A percentile compares a stretch with the other conserved stretches of the same genome.
These are phyloP conservation scores for Nigrospora oryzae DNA, from an alignment of 2,329 filamentous ascomycete genomes.

Conservation along the genomic window DNA sequence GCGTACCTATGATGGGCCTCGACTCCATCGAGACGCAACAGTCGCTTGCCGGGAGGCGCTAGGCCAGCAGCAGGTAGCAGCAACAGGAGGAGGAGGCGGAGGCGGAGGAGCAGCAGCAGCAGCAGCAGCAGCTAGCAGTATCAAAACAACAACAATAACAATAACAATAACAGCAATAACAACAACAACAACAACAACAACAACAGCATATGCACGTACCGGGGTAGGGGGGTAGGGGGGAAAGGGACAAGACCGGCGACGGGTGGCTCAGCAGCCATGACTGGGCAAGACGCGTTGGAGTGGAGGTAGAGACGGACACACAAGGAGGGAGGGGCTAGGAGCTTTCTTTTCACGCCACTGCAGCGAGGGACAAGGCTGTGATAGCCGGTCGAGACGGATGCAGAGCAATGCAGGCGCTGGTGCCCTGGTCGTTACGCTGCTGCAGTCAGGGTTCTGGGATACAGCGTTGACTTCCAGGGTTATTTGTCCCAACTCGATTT, in stretches of 20 bases:
- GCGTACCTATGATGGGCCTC: too few species aligned
- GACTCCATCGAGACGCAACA: too few species aligned
- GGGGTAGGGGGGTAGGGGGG: constrained; percentile 5
- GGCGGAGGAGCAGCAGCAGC: too few species aligned
- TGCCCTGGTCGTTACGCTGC: background rate
- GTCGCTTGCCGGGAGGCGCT: too few species aligned
- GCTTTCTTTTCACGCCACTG: constrained; percentile 18
- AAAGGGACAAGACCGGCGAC: too few species aligned
- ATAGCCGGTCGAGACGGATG: background rate
- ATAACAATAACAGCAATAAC: background rate
- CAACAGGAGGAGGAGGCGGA: too few species aligned
- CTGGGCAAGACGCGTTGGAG: too few species aligned
- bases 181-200: background rate
- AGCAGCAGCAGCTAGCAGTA: too few species aligned
- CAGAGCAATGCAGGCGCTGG: background rate
- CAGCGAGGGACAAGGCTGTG: constrained; percentile 7
- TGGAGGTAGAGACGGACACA: too few species aligned
- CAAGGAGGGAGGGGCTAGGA: constrained; percentile 14
- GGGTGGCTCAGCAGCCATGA: too few species aligned
- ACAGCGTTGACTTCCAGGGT: background rate
- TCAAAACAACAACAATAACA: background rate
- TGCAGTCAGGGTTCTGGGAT: constrained; percentile 1
- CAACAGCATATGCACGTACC: constrained; percentile 10
- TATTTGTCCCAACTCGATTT: background rate
- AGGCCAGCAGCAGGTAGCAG: too few species aligned